phyloP scores from a whole-genome alignment of 495 filamentous ascomycete species.

The Penicillium fimorum region DNA sequence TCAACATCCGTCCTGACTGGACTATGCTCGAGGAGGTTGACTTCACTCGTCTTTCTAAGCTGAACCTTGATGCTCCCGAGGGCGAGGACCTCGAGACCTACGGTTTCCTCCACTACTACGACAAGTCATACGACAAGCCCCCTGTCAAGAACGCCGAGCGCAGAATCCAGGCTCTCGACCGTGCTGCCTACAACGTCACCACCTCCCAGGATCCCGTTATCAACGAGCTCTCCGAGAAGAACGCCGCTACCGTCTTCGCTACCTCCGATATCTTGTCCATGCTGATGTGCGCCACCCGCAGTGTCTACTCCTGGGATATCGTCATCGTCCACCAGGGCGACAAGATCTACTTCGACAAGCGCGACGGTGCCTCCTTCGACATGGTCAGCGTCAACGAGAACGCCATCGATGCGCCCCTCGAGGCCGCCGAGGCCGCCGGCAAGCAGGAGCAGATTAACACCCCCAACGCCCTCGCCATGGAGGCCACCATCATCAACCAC shows the following conservation, averaged over 20 bases:
- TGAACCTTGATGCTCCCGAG: conserved; percentile 90
- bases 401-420: conserved; percentile 91
- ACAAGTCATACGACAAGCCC: conserved; percentile 88
- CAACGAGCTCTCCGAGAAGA: conserved; percentile 93
- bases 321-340: conserved; percentile 85
- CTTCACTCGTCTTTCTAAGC: conserved; percentile 88
- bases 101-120: conserved; percentile 97
- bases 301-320: conserved; percentile 97
- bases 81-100: conserved; percentile 94
- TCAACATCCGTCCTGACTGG: conserved; percentile 94
- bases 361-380: conserved; percentile 87
- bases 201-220: conserved; percentile 94
- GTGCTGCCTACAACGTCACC: conserved; percentile 95
- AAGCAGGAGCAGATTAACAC: conserved; percentile 95
- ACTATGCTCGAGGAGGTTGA: conserved; percentile 96
- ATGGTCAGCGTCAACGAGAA: conserved; percentile 99
- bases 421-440: conserved; percentile 71
- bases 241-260: conserved; percentile 95
- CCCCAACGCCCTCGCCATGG: conserved; percentile 83
- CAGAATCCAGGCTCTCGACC: conserved; percentile 82
- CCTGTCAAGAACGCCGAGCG: conserved; percentile 84
- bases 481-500: conserved; percentile 99
- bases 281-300: conserved; percentile 97
- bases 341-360: conserved; percentile 99
- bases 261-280: conserved; percentile 96